Conservation (phyloP, 2,329 filamentous ascomycete species). For the Mollisia scopiformis region DNA sequence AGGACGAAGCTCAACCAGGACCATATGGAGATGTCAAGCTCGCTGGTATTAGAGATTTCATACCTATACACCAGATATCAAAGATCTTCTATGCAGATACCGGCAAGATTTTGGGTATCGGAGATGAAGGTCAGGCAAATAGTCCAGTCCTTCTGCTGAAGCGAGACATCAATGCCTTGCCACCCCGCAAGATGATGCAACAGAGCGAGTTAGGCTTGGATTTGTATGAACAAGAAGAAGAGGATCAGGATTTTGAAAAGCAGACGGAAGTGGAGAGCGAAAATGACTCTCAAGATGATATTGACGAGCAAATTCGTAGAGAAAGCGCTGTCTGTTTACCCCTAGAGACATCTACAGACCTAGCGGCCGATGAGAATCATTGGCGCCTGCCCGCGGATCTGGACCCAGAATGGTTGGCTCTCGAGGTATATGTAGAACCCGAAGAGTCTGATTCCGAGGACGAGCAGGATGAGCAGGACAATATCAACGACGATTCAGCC, state of each 20-base stretch:
- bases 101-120: constrained; percentile 74
- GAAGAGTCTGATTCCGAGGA: constrained; percentile 54
- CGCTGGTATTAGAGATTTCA: constrained; percentile 67
- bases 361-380: constrained; percentile 7
- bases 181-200: constrained; percentile 68
- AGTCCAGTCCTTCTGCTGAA: constrained; percentile 71
- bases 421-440: constrained; percentile 70
- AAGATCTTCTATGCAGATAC: constrained; percentile 81
- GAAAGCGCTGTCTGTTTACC: constrained; percentile 32
- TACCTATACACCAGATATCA: constrained; percentile 73
- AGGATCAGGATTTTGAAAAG: constrained; percentile 9
- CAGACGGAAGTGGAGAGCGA: constrained; percentile 18
- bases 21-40: constrained; percentile 61
- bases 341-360: constrained; percentile 9
- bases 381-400: constrained; percentile 65
- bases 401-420: constrained; percentile 75
- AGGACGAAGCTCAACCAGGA: constrained; percentile 53
- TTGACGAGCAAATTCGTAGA: constrained; percentile 34
- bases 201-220: constrained; percentile 28
- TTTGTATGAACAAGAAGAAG: constrained; percentile 21
- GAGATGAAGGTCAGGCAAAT: constrained; percentile 65
- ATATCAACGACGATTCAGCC: constrained; percentile 28
- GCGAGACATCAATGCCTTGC: constrained; percentile 66
- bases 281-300: constrained; percentile 38
- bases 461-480: constrained; percentile 39